Evolutionary conservation across 768 basidiomycete species (phyloP).

Genomic region (Omphalotus guepiniiformis): DNA sequence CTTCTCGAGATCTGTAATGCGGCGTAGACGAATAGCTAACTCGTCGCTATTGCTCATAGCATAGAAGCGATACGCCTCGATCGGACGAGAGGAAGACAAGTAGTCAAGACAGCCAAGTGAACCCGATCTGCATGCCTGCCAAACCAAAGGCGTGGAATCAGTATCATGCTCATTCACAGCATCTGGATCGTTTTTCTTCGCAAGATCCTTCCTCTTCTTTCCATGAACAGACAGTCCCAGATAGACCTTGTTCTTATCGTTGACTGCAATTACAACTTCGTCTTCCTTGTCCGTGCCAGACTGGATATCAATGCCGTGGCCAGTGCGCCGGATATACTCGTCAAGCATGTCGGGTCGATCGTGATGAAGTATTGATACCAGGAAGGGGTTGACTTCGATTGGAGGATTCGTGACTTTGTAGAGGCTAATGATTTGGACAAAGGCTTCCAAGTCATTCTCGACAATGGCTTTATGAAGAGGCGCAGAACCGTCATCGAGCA

Average conservation of each 20-base stretch:
- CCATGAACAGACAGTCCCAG: conserved; percentile 60
- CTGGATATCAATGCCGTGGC: conserved; percentile 32
- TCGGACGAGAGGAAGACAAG: conserved; percentile 39
- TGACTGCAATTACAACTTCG: conserved; percentile 21
- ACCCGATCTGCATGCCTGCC: no score
- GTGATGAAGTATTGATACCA: conserved; percentile 26
- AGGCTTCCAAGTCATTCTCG: conserved; percentile 47
- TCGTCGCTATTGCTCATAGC: conserved; percentile 37
- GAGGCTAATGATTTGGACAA: conserved; percentile 43
- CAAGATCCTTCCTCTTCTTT: conserved; percentile 56
- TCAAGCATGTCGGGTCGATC: conserved; percentile 52
- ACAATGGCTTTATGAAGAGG: conserved; percentile 33
- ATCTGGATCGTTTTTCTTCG: conserved; percentile 46
- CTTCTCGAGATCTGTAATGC: conserved; percentile 33
- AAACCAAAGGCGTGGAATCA: conserved; percentile 30
- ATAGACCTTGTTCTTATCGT: conserved; percentile 43
- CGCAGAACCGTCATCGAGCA: conserved; percentile 27
- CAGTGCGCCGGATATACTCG: conserved; percentile 52
- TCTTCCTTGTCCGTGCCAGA: conserved; percentile 17
- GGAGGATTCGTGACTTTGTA: conserved; percentile 32
- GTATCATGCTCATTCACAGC: conserved; percentile 17
- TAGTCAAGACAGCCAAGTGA: no score
- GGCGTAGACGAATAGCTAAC: conserved; percentile 38
- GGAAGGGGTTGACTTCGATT: conserved; percentile 19
- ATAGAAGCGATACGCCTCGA: conserved; percentile 49